These are phyloP conservation scores for Mortierella sp. DNA, from an alignment of 371 early-diverging fungal species.

Conservation along the genomic window DNA sequence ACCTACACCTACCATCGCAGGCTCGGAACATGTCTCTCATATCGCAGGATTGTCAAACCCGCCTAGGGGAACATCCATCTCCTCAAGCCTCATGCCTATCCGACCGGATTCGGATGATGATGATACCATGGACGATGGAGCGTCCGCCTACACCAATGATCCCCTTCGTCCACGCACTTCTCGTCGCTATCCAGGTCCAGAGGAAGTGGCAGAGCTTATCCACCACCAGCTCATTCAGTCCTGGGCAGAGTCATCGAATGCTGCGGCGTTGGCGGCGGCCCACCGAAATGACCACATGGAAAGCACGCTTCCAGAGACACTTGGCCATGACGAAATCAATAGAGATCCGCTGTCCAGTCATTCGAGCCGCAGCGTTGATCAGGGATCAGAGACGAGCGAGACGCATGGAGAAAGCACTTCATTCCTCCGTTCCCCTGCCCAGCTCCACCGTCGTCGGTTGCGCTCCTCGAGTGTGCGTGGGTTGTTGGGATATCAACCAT, in stretches of 20 bases:
- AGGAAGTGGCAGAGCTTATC: constrained; percentile 29
- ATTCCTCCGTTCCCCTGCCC: not conserved
- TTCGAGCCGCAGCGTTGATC: too few relatives aligned
- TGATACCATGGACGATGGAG: not conserved
- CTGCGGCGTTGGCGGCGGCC: not conserved
- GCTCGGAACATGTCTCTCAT: constrained; percentile 14
- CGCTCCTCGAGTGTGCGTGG: constrained; percentile 34
- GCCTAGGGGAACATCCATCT: constrained; percentile 46
- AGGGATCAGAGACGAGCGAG: too few relatives aligned
- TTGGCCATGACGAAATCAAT: too few relatives aligned
- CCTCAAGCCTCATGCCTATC: constrained; percentile 44
- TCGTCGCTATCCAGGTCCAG: constrained; percentile 17
- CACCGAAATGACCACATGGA: too few relatives aligned
- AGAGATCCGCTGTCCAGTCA: too few relatives aligned
- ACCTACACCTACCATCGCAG: not conserved
- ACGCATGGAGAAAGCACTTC: too few relatives aligned
- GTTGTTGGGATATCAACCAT: constrained; percentile 17
- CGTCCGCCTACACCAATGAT: too few relatives aligned
- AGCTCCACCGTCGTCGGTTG: constrained; percentile 18
- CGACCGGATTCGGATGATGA: constrained; percentile 50
- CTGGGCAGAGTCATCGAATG: constrained; percentile 7
- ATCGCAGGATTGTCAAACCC: constrained; percentile 30
- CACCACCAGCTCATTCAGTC: constrained; percentile 30
- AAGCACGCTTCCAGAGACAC: too few relatives aligned
- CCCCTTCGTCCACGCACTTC: constrained; percentile 9